Evolutionary conservation across 2,329 filamentous ascomycete species (phyloP).

Genomic region (Westerdykella sp.): DNA sequence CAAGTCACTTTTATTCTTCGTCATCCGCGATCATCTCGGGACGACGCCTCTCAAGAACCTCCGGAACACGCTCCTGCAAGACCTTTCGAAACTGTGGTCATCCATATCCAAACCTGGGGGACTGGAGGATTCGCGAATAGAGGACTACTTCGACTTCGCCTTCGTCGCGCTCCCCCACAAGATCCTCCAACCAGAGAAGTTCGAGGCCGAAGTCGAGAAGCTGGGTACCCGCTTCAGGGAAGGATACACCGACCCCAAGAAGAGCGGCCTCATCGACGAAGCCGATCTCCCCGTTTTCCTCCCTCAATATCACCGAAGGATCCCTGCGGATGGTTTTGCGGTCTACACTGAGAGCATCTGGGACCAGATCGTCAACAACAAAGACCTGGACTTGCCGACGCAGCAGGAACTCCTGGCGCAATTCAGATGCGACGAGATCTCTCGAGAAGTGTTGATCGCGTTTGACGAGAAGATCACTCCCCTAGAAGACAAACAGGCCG

Average conservation of each 20-base stretch:
- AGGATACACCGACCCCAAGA: constrained; percentile 66
- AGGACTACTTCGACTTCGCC: constrained; percentile 98
- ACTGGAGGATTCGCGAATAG: constrained; percentile 80
- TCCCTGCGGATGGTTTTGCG: constrained; percentile 94
- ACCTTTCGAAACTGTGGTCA: constrained; percentile 86
- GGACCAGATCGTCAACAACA: constrained; percentile 99
- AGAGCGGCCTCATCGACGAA: constrained; percentile 59
- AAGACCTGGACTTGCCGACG: constrained; percentile 91
- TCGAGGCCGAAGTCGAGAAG: constrained; percentile 70
- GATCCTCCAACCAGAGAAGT: constrained; percentile 89
- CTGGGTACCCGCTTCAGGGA: constrained; percentile 76
- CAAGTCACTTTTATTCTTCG: constrained; percentile 92
- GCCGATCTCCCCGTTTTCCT: constrained; percentile 76
- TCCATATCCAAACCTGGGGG: constrained; percentile 87
- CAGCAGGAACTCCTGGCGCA: constrained; percentile 96
- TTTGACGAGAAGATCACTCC: constrained; percentile 81
- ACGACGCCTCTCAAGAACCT: constrained; percentile 86
- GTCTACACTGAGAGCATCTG: constrained; percentile 90
- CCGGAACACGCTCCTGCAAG: constrained; percentile 81
- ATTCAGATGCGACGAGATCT: constrained; percentile 96
- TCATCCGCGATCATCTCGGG: constrained; percentile 94
- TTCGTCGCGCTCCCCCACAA: constrained; percentile 96
- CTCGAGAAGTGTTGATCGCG: constrained; percentile 73
- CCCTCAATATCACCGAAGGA: constrained; percentile 89
- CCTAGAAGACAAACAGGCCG: constrained; percentile 78